Evolutionary conservation across 345 rosid species (phyloP), one percentile per base, ranked within the genome.

Genomic region (Brassica napus): DNA sequence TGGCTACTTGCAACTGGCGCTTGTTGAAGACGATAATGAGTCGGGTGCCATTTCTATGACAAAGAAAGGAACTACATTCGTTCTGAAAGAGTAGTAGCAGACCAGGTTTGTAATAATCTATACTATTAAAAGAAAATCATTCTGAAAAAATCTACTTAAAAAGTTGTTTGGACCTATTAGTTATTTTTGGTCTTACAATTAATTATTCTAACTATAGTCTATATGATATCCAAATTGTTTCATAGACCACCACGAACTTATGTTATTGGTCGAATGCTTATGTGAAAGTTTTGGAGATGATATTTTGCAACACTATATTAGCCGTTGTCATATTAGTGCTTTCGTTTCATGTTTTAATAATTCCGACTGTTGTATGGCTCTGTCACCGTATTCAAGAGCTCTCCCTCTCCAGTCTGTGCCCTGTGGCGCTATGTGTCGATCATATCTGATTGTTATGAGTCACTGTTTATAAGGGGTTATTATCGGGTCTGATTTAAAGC

Each of bases 1-100:
- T 89, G 81, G 95, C 96, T 52, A 82, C 86, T 4, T 90, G 97
- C 95, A 94, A 85, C 76, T 91, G 98, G 98, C 94, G 97, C 18
- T 71, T 94, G 66, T 89, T 91, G 98, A 94, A 89, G 91, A 89
- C 95, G 6, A 94, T 94, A 86, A 79, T 94, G 97, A 94, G 97
- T 1, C 28, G 37, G 86, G 5, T 94, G 96, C 79, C 98, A 90
- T 85, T 89, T 94, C 66, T 94, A 91, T 61, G 79, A 86, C 62
- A 82, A 89, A 86, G 87, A 89, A 73, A 82, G 84, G 80, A 91
- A 94, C 67, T 91, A 90, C 70, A 59, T 88, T 52, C 79, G 87
- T 63, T 94, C 91, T 47, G 97, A 94, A 63, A 71, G 86, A 4
- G 77, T 82, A 18, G 21, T 88, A 80, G 93, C 91, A 30, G 21